Percentiles rank a stretch among this genome's conserved stretches.
phyloP scores from a whole-genome alignment of 768 basidiomycete species.

The Krasilnikovozyma curviuscula region DNA sequence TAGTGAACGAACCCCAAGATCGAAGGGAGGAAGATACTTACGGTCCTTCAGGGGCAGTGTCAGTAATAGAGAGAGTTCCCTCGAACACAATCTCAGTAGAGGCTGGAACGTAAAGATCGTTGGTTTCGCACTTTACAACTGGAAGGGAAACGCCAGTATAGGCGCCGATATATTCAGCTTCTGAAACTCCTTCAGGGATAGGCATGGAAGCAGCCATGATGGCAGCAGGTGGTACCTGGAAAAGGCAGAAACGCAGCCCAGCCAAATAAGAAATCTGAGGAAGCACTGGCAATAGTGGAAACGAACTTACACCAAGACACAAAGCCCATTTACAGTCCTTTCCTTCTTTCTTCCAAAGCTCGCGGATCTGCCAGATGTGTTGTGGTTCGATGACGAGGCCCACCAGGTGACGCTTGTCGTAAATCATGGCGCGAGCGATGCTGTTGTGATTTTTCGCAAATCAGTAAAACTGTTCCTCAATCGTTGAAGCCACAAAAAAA shows the following conservation, averaged over 20 bases:
- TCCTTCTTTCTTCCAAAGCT: conserved; percentile 5
- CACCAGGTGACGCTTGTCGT: conserved; percentile 7
- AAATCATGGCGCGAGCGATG: conserved; percentile 6
- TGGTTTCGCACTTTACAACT: conserved; percentile 6
- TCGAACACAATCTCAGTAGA: conserved; percentile 7
- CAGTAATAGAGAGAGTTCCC: neutral
- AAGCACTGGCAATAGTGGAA: neutral
- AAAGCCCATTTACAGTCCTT: conserved; percentile 3
- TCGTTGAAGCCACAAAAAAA: neutral
- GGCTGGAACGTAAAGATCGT: conserved; percentile 1
- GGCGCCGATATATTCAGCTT: conserved; percentile 4
- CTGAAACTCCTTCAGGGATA: conserved; percentile 2
- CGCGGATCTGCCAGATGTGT: conserved; percentile 7
- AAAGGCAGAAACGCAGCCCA: neutral
- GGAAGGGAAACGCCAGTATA: neutral
- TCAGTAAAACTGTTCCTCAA: too few relatives aligned
- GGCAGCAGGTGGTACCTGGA: conserved; percentile 3
- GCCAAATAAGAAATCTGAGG: neutral
- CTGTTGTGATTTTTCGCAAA: too few relatives aligned
- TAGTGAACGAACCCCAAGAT: neutral
- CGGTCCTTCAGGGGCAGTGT: conserved; percentile 5
- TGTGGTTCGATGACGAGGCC: conserved; percentile 6
- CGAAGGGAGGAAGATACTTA: neutral
- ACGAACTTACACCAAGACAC: conserved; percentile 3
- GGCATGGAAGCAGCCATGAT: conserved; percentile 5